phyloP scores from a whole-genome alignment of 1,284 basidiomycete species.

The Leccinum cinnamomeum region DNA sequence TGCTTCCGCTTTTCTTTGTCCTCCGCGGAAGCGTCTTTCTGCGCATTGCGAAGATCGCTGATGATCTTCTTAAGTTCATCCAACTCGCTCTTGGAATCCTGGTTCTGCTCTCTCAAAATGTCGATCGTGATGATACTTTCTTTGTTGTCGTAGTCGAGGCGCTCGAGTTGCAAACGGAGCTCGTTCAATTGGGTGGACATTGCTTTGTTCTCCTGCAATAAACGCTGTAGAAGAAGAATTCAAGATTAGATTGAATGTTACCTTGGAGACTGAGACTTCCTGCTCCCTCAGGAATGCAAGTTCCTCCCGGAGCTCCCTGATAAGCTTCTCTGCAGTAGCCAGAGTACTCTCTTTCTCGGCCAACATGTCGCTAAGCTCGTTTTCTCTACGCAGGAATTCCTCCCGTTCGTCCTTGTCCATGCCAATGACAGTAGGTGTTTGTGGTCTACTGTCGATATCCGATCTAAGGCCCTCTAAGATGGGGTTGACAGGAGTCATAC shows the following conservation, averaged over 20 bases:
- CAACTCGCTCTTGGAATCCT: conserved; percentile 84
- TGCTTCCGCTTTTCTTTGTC: conserved; percentile 99
- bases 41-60: conserved; percentile 73
- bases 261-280: conserved; percentile 74
- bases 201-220: conserved; percentile 80
- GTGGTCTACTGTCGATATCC: conserved; percentile 74
- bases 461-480: conserved; percentile 70
- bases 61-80: conserved; percentile 88
- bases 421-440: conserved; percentile 82
- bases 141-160: conserved; percentile 94
- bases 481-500: conserved; percentile 83
- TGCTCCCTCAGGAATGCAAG: conserved; percentile 90
- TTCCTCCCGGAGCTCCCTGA: conserved; percentile 86
- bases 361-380: conserved; percentile 92
- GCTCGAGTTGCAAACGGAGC: conserved; percentile 86
- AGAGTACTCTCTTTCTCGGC: conserved; percentile 89
- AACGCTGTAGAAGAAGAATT: conserved; percentile 6
- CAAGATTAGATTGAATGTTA: conserved; percentile 34
- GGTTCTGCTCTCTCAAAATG: conserved; percentile 93
- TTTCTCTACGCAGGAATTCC: conserved; percentile 95
- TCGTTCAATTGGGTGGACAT: conserved; percentile 93
- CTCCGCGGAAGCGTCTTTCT: conserved; percentile 86
- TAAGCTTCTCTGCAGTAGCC: conserved; percentile 70
- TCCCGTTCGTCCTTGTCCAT: conserved; percentile 97
- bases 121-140: conserved; percentile 95